Evolutionary conservation across 2,329 filamentous ascomycete species (phyloP), one percentile per base, ranked within the genome.

Genomic region (Penicillium sp.): DNA sequence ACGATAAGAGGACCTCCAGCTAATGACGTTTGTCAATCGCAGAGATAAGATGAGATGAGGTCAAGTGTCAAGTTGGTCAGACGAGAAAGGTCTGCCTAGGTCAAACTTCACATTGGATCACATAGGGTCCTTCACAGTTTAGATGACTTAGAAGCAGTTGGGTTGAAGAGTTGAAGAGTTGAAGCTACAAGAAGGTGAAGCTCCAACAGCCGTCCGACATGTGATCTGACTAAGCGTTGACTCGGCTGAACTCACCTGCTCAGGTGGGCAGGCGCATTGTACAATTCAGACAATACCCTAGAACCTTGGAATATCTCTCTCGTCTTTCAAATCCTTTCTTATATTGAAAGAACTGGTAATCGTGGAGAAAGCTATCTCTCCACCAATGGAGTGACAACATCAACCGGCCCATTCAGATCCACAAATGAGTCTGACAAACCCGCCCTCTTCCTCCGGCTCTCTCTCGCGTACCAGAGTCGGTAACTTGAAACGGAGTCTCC

Each of bases 351-450:
- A 31, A 29, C 26, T 46, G 43, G 43, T 31, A 45, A 22, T 4
- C 44, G 35, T 41, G 44, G 44, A 41, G 35, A 45, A 45, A 45
- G 19, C 10, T 22, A 32, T 32, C 34, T 46, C 26, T 40, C 39
- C 55, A 51, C 49, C 48, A 49, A 49, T 51, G 49, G 40, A 44
- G 44, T 46, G 34, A 46, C 19, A 40, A 32, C 19, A 31, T 45
- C 33, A 29, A 29, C 17, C 22, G 31, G 22, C 33, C 34, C 34
- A n/a, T 40, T 19, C 44, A 41, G 44, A 46, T 46, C 44, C 44
- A 46, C 54, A 54, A 58, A 72, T 72, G 69, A 72, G 68, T 64
- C 61, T 70, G 63, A 71, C 69, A 47, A 70, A 71, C 61, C 68
- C 65, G 52, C 68, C 69, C 45, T 71, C 69, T 43, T 64, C 64